Conservation (phyloP, 164 flowering plant genomes). For the Tetracentron sinense region DNA sequence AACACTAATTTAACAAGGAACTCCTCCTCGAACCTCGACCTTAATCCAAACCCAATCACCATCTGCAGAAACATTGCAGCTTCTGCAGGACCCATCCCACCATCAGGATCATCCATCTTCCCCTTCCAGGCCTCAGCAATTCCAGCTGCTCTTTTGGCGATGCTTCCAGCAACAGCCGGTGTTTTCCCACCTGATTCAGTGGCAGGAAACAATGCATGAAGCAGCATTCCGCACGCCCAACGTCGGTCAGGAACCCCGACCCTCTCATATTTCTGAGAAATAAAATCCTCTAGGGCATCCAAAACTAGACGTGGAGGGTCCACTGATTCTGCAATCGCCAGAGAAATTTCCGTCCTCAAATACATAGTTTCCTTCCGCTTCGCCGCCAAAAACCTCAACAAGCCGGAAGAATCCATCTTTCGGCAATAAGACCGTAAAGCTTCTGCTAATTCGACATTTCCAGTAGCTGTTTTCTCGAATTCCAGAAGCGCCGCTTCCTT, state of each 20-base stretch:
- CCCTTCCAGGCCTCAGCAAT: conserved; percentile 39
- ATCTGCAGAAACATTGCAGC: conserved; percentile 56
- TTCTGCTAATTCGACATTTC: conserved; percentile 20
- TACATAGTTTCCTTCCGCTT: conserved; percentile 44
- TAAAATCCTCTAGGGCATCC: conserved; percentile 43
- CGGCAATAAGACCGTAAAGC: conserved; percentile 28
- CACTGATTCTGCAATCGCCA: conserved; percentile 35
- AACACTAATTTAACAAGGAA: conserved; percentile 42
- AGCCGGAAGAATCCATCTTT: conserved; percentile 39
- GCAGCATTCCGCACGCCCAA: conserved; percentile 54
- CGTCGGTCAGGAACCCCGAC: conserved; percentile 47
- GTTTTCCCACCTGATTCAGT: conserved; percentile 15
- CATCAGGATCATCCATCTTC: conserved; percentile 26
- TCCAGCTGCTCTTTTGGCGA: conserved; percentile 33
- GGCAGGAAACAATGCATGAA: conserved; percentile 37
- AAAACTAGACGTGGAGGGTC: conserved; percentile 41
- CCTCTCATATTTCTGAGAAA: conserved; percentile 21
- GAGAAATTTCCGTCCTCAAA: conserved; percentile 30
- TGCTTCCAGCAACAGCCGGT: conserved; percentile 27
- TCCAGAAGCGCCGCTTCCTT: conserved; percentile 33
- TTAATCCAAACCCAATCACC: conserved; percentile 43
- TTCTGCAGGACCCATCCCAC: conserved; percentile 44
- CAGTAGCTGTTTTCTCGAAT: conserved; percentile 15
- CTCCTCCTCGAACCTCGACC: conserved; percentile 37
- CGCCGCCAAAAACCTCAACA: conserved; percentile 37